A percentile compares a stretch with the other conserved stretches of the same genome.
Conservation (phyloP, 495 filamentous ascomycete genomes). For the Cudoniella acicularis region DNA sequence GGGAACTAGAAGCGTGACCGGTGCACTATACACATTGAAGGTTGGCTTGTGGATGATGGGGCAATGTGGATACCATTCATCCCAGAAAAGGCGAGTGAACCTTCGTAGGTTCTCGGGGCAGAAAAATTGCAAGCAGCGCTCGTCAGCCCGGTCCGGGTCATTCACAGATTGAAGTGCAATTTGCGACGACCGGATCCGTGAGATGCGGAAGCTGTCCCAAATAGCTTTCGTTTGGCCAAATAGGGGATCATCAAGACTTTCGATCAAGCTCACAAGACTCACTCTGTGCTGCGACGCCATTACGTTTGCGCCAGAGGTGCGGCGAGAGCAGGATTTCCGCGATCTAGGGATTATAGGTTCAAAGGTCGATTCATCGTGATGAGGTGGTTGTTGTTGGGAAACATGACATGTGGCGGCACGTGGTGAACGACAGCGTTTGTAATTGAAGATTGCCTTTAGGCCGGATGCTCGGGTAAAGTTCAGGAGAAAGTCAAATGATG, state of each 20-base stretch:
- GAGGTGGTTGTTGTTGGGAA: not conserved
- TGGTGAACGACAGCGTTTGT: constrained; percentile 1
- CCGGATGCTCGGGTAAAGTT: not conserved
- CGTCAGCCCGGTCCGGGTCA: not conserved
- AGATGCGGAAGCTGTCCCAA: constrained; percentile 7
- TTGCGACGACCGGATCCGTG: constrained; percentile 1
- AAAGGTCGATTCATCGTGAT: not conserved
- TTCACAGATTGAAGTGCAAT: not conserved
- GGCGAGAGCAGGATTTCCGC: not conserved
- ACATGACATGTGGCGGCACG: not conserved
- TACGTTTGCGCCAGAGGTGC: not conserved
- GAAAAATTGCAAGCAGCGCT: constrained; percentile 10
- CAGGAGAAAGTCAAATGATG: constrained; percentile 6
- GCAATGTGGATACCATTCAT: constrained; percentile 15
- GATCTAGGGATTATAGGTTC: not conserved
- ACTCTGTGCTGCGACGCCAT: not conserved
- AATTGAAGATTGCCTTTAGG: not conserved
- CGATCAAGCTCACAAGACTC: not conserved
- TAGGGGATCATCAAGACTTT: constrained; percentile 1
- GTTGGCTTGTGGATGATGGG: constrained; percentile 12
- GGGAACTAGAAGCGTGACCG: not conserved
- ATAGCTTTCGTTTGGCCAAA: constrained; percentile 6
- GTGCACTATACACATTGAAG: not conserved
- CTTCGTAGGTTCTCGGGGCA: constrained; percentile 1
- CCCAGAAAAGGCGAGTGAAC: constrained; percentile 8